Base-by-base conservation (phyloP, 352 stramenopile genomes). In the Thraustochytrium striatum region DNA sequence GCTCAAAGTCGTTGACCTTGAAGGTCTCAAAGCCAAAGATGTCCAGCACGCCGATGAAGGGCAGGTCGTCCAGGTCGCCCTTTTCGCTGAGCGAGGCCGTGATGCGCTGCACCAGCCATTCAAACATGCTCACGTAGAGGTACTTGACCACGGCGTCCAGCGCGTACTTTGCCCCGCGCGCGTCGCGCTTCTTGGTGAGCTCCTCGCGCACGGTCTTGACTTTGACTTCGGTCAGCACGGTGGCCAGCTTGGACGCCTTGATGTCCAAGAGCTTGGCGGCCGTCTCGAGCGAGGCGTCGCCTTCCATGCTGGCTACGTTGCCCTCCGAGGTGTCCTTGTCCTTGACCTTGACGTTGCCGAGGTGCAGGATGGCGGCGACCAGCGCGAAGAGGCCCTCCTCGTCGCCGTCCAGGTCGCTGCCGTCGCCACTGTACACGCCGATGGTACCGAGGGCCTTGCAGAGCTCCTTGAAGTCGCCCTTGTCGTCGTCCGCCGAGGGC, bases 71-170 rank as follows among this genome's bases (percentile, higher is more conserved):
- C 81, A 94, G 93, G 11, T 87, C 91, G 73, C 93, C 90, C 36
- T 93, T 93, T 33, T 88, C 89, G 78, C 50, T 16, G 8, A 84
- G 93, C 82, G 30, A 87, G 83, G 8, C 21, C 30, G 69, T 61
- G 11, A 79, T 69, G 33, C 39, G 52, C n/a, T 13, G 81, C 43
- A 97, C 93, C 47, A 98, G 85, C 91, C 91, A 96, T 79, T 94
- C 87, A 81, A 98, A 98, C 43, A 97, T 85, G 33, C 89, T 87
- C 47, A 86, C 90, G 85, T 97, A 98, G 3, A 98, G 79, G 41
- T 92, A 89, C 85, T 98, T 98, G 16, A 92, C 89, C 62, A 98
- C 92, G 2, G 91, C 92, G 61, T 97, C 90, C 65, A 93, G 88
- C 8, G 87, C 88, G 81, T 96, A 93, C 43, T 84, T 61, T 19